Conservation (phyloP, 306 rosid species). For the Dalbergia cochinchinensis region DNA sequence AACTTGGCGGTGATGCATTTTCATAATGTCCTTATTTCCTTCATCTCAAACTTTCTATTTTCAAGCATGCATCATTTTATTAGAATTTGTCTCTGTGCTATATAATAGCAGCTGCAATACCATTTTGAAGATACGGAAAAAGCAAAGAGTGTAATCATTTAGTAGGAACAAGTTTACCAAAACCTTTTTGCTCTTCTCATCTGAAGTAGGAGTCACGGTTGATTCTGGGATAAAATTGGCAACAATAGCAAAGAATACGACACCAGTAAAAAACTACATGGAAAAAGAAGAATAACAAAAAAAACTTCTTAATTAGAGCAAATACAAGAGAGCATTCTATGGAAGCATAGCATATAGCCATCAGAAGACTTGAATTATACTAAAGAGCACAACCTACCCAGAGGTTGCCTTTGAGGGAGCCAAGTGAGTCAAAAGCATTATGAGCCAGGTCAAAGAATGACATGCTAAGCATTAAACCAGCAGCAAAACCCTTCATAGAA, state of each 20-base stretch:
- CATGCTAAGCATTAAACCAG: conserved; percentile 95
- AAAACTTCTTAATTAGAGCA: conserved; percentile 35
- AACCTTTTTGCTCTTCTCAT: conserved; percentile 73
- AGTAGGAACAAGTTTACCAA: conserved; percentile 12
- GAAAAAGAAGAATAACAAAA: conserved; percentile 39
- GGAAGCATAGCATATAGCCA: neutral
- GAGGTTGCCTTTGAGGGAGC: conserved; percentile 87
- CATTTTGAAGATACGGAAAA: conserved; percentile 22
- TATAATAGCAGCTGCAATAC: conserved; percentile 21
- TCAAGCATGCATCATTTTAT: conserved; percentile 48
- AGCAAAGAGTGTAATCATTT: conserved; percentile 16
- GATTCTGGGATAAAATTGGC: conserved; percentile 89
- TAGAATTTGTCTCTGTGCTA: conserved; percentile 35
- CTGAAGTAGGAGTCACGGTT: conserved; percentile 65
- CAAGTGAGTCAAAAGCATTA: conserved; percentile 90
- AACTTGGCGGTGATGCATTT: conserved; percentile 89
- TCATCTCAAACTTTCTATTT: conserved; percentile 69
- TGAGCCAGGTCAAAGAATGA: conserved; percentile 98
- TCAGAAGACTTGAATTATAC: conserved; percentile 1
- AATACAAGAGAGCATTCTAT: conserved; percentile 10
- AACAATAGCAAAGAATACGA: conserved; percentile 80
- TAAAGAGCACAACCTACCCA: conserved; percentile 68
- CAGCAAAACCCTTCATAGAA: conserved; percentile 85
- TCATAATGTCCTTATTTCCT: conserved; percentile 76
- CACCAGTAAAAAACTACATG: conserved; percentile 90